Conservation (phyloP, 2,329 filamentous ascomycete genomes). For the Pseudogymnoascus sp. region DNA sequence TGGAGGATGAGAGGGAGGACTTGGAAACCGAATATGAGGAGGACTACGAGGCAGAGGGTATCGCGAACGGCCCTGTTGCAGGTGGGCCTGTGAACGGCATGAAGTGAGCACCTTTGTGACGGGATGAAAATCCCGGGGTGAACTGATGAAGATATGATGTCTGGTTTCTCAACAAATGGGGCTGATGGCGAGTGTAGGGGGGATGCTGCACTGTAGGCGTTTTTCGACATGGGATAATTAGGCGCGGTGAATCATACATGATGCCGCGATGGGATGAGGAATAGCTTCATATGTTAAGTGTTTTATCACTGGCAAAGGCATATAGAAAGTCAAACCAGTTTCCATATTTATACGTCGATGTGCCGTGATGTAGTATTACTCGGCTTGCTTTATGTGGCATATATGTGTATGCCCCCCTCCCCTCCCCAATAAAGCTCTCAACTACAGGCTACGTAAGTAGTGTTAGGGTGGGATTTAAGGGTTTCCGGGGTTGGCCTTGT, state of each 20-base stretch:
- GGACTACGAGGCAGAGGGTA: background rate
- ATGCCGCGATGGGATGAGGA: background rate
- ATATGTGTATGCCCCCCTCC: background rate
- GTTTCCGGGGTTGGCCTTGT: background rate
- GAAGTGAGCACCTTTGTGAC: background rate
- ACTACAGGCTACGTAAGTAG: background rate
- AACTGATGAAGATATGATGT: slow-evolving; percentile 5
- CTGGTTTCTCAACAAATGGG: slow-evolving; percentile 5
- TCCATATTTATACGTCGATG: background rate
- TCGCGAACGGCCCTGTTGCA: background rate
- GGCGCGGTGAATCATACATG: background rate
- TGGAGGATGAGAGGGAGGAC: slow-evolving; percentile 47
- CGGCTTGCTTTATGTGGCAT: background rate
- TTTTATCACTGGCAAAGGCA: background rate
- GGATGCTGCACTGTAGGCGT: slow-evolving; percentile 5
- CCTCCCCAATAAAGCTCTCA: background rate
- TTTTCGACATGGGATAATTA: background rate
- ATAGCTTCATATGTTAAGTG: slow-evolving; percentile 4
- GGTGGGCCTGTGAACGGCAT: background rate
- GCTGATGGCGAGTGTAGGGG: background rate
- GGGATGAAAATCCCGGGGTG: background rate
- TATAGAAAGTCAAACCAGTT: background rate
- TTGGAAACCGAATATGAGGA: background rate
- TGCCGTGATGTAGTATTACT: background rate
- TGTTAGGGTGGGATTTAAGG: background rate